Evolutionary conservation across 2,329 filamentous ascomycete species (phyloP).

Genomic region (Colletotrichum cuscutae): DNA sequence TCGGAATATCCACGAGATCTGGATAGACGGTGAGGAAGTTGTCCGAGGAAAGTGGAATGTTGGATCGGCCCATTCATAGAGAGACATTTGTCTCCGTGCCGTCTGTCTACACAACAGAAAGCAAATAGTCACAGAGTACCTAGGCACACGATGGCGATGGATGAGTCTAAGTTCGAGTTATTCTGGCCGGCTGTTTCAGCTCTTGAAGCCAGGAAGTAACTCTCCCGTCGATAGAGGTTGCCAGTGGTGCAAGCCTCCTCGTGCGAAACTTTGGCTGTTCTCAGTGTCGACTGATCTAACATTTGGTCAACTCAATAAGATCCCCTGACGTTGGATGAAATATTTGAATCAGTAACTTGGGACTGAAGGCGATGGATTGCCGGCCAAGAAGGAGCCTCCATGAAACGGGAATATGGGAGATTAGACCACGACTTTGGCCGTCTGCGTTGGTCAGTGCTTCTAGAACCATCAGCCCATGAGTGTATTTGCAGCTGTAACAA

Average conservation of each 20-base stretch:
- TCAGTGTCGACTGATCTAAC: conserved; percentile 1
- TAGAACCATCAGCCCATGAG: not conserved
- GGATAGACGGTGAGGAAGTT: not conserved
- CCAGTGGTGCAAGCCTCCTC: not conserved
- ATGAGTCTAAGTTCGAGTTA: not conserved
- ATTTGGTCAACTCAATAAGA: not conserved
- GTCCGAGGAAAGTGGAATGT: not conserved
- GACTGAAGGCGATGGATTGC: not conserved
- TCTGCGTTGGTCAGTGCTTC: conserved; percentile 15
- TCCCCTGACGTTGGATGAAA: not conserved
- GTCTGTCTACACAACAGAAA: conserved; percentile 10
- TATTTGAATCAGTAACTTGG: not conserved
- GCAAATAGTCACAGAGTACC: not conserved
- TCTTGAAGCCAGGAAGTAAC: not conserved
- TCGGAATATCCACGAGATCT: conserved; percentile 5
- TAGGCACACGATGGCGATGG: not conserved
- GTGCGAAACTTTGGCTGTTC: not conserved
- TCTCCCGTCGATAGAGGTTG: conserved; percentile 8
- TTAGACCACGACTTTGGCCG: conserved; percentile 12
- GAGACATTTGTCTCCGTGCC: not conserved
- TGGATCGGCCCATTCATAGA: not conserved
- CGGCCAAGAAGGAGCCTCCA: not conserved
- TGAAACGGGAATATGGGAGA: conserved; percentile 12
- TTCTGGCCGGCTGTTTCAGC: conserved; percentile 24
- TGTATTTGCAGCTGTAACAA: not conserved